Evolutionary conservation across 768 basidiomycete genomes (phyloP), one percentile per base, ranked within the genome.

Genomic region (Auriscalpium vulgare): DNA sequence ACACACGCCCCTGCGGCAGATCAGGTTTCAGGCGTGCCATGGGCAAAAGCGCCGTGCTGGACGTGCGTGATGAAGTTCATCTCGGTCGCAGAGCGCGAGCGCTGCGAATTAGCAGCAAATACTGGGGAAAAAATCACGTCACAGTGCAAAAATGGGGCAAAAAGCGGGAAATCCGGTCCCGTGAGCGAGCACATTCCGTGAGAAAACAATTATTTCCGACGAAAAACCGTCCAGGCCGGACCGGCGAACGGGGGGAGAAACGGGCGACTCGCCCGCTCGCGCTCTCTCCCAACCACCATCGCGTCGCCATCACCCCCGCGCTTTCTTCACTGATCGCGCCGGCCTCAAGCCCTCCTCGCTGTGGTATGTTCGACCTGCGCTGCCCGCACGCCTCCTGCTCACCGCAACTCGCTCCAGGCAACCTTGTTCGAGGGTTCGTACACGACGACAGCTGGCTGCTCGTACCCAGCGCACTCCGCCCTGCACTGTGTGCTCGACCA

Each of bases 401-500:
- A n/a, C 40, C 40, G 10, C n/a, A 10, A 11, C 40, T 43, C n/a
- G n/a, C 40, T n/a, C 10, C 40, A 43, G 40, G 40, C 11, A 11
- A n/a, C 40, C 40, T 43, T n/a, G 10, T 43, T 4, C 11, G 40
- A 10, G 10, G 40, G 40, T 43, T 43, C 40, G n/a, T 43, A 10
- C 40, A 43, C 40, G 40, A 43, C 40, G 40, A 43, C 40, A 43
- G 40, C 40, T 43, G 40, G 40, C 40, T 43, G 40, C 11, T n/a
- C 40, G 40, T 43, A 10, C 40, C 34, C n/a, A 37, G 23, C 38
- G 46, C 37, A 55, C 17, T 14, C 14, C 17, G n/a, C 36, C 23
- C 19, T 29, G 3, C 19, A 29, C 45, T 2, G 10, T 43, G 23
- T 17, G 23, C 43, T 14, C n/a, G 16, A 21, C 37, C 61, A 84